These are phyloP conservation scores for Cutaneotrichosporon spelunceum DNA, from an alignment of 1,284 basidiomycete genomes.

Conservation along the genomic window DNA sequence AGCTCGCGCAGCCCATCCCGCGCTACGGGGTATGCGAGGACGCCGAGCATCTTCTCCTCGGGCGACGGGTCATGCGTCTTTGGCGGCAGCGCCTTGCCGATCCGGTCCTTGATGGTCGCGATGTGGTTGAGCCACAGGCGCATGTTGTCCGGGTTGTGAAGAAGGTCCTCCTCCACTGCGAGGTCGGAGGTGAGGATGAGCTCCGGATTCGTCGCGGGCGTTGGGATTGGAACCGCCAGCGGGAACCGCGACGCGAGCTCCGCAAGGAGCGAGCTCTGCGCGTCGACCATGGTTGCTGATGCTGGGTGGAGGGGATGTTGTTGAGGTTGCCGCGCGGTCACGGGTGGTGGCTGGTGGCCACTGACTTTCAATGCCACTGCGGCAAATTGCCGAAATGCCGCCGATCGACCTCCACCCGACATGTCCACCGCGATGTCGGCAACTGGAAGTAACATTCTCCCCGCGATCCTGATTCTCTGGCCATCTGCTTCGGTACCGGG, in stretches of 20 bases:
- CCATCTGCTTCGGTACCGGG: slow-evolving; percentile 1
- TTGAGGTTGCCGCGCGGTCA: background rate
- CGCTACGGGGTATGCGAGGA: slow-evolving; percentile 66
- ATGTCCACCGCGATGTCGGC: slow-evolving; percentile 1
- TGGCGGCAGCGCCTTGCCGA: slow-evolving; percentile 59
- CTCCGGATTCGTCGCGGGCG: slow-evolving; percentile 69
- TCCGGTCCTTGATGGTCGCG: slow-evolving; percentile 66
- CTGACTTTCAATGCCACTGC: slow-evolving; percentile 1
- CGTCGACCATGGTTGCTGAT: slow-evolving; percentile 28
- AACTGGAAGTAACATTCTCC: background rate
- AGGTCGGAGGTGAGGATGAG: slow-evolving; percentile 75
- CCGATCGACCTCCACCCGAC: slow-evolving; percentile 10
- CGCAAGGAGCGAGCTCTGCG: slow-evolving; percentile 33
- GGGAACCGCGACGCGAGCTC: slow-evolving; percentile 60
- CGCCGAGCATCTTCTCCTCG: slow-evolving; percentile 50
- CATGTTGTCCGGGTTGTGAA: slow-evolving; percentile 86
- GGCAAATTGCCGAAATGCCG: slow-evolving; percentile 5
- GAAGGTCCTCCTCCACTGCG: slow-evolving; percentile 89
- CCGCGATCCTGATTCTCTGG: background rate
- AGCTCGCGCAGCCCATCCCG: slow-evolving; percentile 75
- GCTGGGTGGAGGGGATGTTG: slow-evolving; percentile 1
- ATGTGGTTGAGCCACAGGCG: slow-evolving; percentile 90
- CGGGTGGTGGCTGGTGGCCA: background rate
- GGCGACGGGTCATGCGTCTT: slow-evolving; percentile 36
- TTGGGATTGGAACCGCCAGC: slow-evolving; percentile 77